Conservation (phyloP, 768 basidiomycete genomes). For the Kwoniella bestiolae region DNA sequence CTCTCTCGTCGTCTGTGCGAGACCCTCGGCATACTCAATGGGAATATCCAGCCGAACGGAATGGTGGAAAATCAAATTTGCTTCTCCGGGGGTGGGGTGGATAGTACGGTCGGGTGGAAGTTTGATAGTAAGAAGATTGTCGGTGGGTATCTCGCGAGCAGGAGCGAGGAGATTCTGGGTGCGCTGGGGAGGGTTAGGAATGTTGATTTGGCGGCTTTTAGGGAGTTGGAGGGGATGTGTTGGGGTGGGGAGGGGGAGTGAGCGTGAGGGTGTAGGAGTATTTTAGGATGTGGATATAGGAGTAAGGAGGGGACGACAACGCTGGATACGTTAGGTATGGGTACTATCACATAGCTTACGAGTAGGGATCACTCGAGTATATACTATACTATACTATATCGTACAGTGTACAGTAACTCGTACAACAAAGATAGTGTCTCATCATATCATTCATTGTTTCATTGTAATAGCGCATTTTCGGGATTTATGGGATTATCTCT, state of each 20-base stretch:
- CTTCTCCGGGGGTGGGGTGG: conserved; percentile 34
- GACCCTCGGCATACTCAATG: conserved; percentile 53
- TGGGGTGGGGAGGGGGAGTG: conserved; percentile 22
- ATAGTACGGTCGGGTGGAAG: conserved; percentile 40
- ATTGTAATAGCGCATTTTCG: not conserved
- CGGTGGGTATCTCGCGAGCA: conserved; percentile 41
- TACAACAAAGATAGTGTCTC: not conserved
- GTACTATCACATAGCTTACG: too few relatives aligned
- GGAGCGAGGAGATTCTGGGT: conserved; percentile 37
- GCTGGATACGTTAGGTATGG: too few relatives aligned
- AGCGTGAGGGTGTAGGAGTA: not conserved
- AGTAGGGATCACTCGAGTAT: too few relatives aligned
- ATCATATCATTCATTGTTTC: not conserved
- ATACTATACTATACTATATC: too few relatives aligned
- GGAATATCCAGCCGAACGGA: conserved; percentile 30
- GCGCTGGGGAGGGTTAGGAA: conserved; percentile 23
- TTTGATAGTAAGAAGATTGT: conserved; percentile 34
- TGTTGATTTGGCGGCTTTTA: conserved; percentile 33
- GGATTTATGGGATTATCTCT: too few relatives aligned
- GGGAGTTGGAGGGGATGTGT: conserved; percentile 42
- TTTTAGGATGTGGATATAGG: too few relatives aligned
- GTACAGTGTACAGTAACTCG: too few relatives aligned
- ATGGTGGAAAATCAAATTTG: conserved; percentile 25
- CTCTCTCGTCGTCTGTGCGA: conserved; percentile 57
- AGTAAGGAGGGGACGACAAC: too few relatives aligned